Base-by-base conservation (phyloP, 2,329 filamentous ascomycete species). In the Hymenoscyphus scutula region DNA sequence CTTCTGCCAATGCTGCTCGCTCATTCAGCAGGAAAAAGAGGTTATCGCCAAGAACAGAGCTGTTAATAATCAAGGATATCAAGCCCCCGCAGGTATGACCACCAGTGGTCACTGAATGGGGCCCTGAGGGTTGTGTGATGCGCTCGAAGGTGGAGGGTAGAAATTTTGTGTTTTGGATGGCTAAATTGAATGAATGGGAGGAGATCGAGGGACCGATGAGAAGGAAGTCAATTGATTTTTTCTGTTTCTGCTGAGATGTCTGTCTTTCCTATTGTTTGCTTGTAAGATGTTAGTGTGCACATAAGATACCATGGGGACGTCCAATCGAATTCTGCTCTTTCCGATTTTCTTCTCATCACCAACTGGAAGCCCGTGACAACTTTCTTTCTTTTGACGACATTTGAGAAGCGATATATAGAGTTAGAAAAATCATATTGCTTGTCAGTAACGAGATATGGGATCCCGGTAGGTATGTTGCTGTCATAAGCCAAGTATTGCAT, bases 1-100 rank as follows among this genome's bases (percentile, higher is more conserved):
- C 45, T 78, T 74, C 65, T 73, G 71, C 60, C 59, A 59, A n/a
- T 72, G 70, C 61, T 72, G 71, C 59, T 56, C 67, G 2, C 32
- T 73, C 6, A 69, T 72, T 10, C 70, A 71, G 38, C 64, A 67
- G 7, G 70, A 72, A 64, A 71, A 71, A 59, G 71, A 73, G 32
- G 64, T 71, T 27, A 61, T 69, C 27, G 61, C 38, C 8, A 63
- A 65, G 15, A 62, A 59, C 11, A 48, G 53, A 7, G 68, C 66
- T 56, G 59, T 65, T 37, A 60, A 51, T n/a, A 41, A 60, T 30
- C 56, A 66, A 30, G 64, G 65, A 11, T 62, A 62, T 41, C 51
- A 55, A 51, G 57, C 51, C 6, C 51, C 58, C 1, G 53, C 37
- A 15, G 61, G 53, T 2, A 63, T 63, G 61, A 60, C 48, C 38